Evolutionary conservation across 306 rosid genomes (phyloP).

Genomic region (Astragalus membranaceus): DNA sequence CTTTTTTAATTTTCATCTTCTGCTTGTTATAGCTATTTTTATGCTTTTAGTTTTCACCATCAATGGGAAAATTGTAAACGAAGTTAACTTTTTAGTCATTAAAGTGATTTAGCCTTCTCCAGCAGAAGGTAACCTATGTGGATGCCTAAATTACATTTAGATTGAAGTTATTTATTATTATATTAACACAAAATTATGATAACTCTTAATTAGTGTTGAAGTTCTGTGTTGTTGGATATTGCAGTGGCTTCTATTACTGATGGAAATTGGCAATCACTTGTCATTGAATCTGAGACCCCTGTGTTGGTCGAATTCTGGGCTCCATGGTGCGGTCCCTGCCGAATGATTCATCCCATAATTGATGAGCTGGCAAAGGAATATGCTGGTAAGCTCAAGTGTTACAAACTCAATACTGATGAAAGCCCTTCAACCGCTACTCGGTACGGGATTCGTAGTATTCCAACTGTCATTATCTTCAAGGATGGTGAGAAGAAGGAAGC

Average conservation of each 20-base stretch:
- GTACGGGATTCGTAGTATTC: conserved; percentile 87
- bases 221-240: conserved; percentile 18
- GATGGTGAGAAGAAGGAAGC: conserved; percentile 80
- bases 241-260: conserved; percentile 60
- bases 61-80: background rate
- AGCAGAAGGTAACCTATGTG: background rate
- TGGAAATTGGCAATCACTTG: conserved; percentile 64
- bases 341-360: conserved; percentile 87
- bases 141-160: background rate
- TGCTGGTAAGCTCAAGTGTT: conserved; percentile 74
- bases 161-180: too few relatives aligned
- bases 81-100: background rate
- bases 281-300: conserved; percentile 46
- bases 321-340: conserved; percentile 99
- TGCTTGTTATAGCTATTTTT: background rate
- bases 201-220: background rate
- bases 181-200: background rate
- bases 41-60: background rate
- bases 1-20: background rate
- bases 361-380: conserved; percentile 65
- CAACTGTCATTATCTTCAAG: conserved; percentile 78
- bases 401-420: conserved; percentile 75
- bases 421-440: conserved; percentile 56
- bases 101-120: background rate
- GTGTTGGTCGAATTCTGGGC: conserved; percentile 99